phyloP scores from a whole-genome alignment of 768 basidiomycete genomes.

The Cystoderma amianthinum region DNA sequence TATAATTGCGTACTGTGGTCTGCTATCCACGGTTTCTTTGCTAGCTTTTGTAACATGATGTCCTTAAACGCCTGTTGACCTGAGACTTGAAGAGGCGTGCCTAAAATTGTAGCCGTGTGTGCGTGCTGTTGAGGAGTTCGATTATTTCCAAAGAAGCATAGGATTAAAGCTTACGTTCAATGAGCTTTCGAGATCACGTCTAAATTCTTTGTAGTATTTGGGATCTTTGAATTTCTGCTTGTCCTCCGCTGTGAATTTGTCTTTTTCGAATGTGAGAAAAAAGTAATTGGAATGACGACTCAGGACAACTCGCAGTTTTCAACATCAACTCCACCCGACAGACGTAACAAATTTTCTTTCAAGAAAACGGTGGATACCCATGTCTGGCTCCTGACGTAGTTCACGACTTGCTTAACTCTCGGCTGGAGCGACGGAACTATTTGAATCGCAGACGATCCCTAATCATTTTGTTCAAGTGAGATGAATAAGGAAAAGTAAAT shows the following conservation, averaged over 20 bases:
- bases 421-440: conserved; percentile 53
- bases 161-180: conserved; percentile 50
- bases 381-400: conserved; percentile 55
- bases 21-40: conserved; percentile 54
- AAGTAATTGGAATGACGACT: background rate
- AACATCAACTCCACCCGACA: conserved; percentile 28
- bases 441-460: conserved; percentile 62
- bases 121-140: conserved; percentile 30
- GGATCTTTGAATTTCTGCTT: conserved; percentile 42
- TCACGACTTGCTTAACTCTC: conserved; percentile 37
- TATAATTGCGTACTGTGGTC: conserved; percentile 33
- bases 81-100: conserved; percentile 26
- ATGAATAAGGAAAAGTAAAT: background rate
- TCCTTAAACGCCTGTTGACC: conserved; percentile 28
- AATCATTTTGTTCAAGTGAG: background rate
- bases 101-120: conserved; percentile 33
- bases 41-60: conserved; percentile 42
- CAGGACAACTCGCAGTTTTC: conserved; percentile 32
- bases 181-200: conserved; percentile 37
- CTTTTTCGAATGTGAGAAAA: conserved; percentile 16
- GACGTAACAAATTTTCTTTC: conserved; percentile 26
- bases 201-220: conserved; percentile 38
- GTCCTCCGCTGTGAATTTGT: conserved; percentile 44
- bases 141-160: too few species aligned
- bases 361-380: conserved; percentile 47